Conservation (phyloP, 306 rosid genomes). For the Quercus robur region DNA sequence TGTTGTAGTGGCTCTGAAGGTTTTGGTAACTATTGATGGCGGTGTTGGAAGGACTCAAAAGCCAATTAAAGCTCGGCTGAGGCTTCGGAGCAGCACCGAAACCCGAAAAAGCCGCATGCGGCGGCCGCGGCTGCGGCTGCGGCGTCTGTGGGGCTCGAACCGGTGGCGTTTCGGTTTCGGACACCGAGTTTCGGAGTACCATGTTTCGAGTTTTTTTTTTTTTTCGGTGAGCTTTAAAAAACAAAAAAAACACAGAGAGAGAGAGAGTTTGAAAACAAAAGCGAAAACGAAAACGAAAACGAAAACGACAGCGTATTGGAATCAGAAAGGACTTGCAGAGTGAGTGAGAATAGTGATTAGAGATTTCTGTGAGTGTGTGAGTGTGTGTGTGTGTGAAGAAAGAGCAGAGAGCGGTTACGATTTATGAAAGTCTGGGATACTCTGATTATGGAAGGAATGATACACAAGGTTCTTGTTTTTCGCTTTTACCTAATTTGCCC, state of each 20-base stretch:
- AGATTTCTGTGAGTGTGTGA: neutral
- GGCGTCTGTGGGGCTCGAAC: neutral
- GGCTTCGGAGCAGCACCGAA: neutral
- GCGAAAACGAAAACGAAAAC: no score
- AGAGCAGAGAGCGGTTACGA: neutral
- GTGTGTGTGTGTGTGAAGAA: neutral
- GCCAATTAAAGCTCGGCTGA: slow-evolving; percentile 26
- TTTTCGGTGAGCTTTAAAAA: no score
- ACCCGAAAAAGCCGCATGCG: no score
- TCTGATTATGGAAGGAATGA: neutral
- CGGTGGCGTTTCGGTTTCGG: slow-evolving; percentile 2
- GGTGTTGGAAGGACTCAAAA: neutral
- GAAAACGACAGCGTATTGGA: neutral
- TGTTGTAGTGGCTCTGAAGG: neutral
- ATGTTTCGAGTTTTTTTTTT: neutral
- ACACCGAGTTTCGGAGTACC: slow-evolving; percentile 14
- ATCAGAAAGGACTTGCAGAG: neutral
- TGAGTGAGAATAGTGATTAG: neutral
- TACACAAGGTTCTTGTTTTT: neutral
- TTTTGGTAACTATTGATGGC: neutral
- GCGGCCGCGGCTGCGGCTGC: neutral
- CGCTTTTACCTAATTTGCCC: neutral
- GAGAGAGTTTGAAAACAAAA: no score
- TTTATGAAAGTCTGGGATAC: neutral
- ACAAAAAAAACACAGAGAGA: no score